Evolutionary conservation across 805 yeast genomes (phyloP), one percentile per base, ranked within the genome.

Genomic region (Metschnikowia corniflorae): DNA sequence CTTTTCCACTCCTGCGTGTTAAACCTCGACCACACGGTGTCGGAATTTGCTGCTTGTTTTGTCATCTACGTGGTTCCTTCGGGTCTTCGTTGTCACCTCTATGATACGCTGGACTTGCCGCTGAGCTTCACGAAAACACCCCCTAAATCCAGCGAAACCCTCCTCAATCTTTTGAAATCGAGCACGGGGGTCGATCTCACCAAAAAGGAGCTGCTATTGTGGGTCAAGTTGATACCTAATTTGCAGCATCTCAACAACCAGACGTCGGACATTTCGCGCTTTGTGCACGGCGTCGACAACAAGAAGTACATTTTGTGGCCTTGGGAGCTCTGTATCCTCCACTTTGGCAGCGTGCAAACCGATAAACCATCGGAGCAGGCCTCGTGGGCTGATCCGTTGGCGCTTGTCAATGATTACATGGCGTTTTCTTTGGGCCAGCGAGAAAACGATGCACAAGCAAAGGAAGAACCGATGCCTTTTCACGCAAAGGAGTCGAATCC

Each of bases 301-400:
- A 67, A 65, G 18, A 79, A 80, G 49, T 77, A 68, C 37, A 73
- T 84, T 2, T 58, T 77, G 29, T 85, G 94, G 94, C 94, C 94
- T 0, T 60, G 81, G 49, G 75, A 73, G 30, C 60, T 84, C 15
- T 81, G 89, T 49, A 65, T 75, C 39, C 63, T 77, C 4, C 93
- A 84, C 51, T 61, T 70, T 37, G 75, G 66, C 7, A 44, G 41
- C 29, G 37, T 41, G 18, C 42, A 47, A 23, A 6, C 36, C 5
- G 15, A 14, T 9, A 14, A 25, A 4, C 17, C 12, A 15, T 23
- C 10, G 22, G 29, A 25, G 15, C 8, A 9, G 10, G 15, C 14
- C n/a, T 24, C 26, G 8, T 15, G 3, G 5, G 26, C 13, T 13
- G 26, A 24, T 13, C 26, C 26, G 7, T 24, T 65, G n/a, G 40